A percentile compares a stretch with the other conserved stretches of the same genome.
These are phyloP conservation scores for Cenchrus fungigraminus DNA, from an alignment of 176 grass and related monocot species.

Conservation along the genomic window DNA sequence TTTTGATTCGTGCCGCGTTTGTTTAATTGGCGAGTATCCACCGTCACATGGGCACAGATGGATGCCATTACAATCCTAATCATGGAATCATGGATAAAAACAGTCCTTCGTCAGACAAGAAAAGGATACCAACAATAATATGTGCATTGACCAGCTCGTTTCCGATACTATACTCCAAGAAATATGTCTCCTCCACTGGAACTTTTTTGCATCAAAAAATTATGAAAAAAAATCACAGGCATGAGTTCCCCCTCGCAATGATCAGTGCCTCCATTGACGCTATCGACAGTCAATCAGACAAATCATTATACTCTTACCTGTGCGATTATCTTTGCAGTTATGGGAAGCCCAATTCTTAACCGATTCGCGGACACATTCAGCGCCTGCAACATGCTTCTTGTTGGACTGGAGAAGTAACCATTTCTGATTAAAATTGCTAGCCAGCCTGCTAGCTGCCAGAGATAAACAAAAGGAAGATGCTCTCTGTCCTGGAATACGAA, in stretches of 20 bases:
- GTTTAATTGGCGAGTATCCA: slow-evolving; percentile 46
- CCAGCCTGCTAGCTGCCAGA: slow-evolving; percentile 39
- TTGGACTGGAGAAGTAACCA: slow-evolving; percentile 36
- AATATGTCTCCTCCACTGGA: slow-evolving; percentile 39
- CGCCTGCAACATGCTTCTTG: slow-evolving; percentile 36
- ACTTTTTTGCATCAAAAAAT: slow-evolving; percentile 15
- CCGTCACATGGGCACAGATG: slow-evolving; percentile 51
- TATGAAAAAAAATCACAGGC: slow-evolving; percentile 11
- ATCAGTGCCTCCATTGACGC: slow-evolving; percentile 42
- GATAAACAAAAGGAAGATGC: slow-evolving; percentile 67
- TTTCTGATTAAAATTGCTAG: slow-evolving; percentile 43
- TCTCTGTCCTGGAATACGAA: slow-evolving; percentile 57
- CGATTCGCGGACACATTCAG: slow-evolving; percentile 1
- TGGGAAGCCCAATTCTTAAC: slow-evolving; percentile 34
- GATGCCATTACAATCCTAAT: slow-evolving; percentile 58
- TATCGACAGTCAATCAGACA: slow-evolving; percentile 41
- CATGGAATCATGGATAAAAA: slow-evolving; percentile 52
- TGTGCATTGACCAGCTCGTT: slow-evolving; percentile 46
- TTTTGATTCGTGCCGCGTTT: slow-evolving; percentile 33
- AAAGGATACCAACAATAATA: slow-evolving; percentile 47
- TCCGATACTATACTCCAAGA: slow-evolving; percentile 37
- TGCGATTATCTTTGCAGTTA: slow-evolving; percentile 35
- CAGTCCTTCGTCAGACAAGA: slow-evolving; percentile 30
- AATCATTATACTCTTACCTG: slow-evolving; percentile 40
- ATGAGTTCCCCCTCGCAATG: slow-evolving; percentile 6